Evolutionary conservation across 169 alveolate genomes (phyloP).

Genomic region (Cryptosporidium bovis): DNA sequence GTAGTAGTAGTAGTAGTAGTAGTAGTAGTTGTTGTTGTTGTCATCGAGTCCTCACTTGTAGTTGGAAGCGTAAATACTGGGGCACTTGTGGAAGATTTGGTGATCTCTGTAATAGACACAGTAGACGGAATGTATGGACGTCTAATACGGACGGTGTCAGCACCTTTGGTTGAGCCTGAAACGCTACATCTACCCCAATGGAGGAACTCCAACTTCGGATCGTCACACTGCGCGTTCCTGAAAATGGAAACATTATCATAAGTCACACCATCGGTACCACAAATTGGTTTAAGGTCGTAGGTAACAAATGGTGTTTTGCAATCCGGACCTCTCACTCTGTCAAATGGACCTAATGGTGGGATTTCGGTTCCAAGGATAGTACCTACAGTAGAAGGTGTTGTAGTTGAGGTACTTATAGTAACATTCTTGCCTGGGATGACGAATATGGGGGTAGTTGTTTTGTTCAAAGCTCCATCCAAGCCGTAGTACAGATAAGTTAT

Average conservation of each 20-base stretch:
- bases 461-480: no score
- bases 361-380: slow-evolving; percentile 1
- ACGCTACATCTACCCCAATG: slow-evolving; percentile 23
- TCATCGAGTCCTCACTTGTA: background rate
- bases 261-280: slow-evolving; percentile 52
- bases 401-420: background rate
- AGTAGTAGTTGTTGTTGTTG: slow-evolving; percentile 2
- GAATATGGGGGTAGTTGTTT: background rate
- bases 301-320: slow-evolving; percentile 57
- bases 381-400: slow-evolving; percentile 3
- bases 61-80: no score
- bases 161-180: no score
- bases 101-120: no score
- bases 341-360: slow-evolving; percentile 47
- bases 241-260: slow-evolving; percentile 28
- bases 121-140: no score
- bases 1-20: slow-evolving; percentile 12
- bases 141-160: no score
- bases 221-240: slow-evolving; percentile 64
- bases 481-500: no score
- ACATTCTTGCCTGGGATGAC: background rate
- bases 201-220: background rate
- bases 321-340: slow-evolving; percentile 59
- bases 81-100: no score
- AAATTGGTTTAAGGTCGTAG: slow-evolving; percentile 18